Evolutionary conservation across 352 stramenopile species (phyloP), one percentile per base, ranked within the genome.

Genomic region (Pilasporangium apinafurcum): DNA sequence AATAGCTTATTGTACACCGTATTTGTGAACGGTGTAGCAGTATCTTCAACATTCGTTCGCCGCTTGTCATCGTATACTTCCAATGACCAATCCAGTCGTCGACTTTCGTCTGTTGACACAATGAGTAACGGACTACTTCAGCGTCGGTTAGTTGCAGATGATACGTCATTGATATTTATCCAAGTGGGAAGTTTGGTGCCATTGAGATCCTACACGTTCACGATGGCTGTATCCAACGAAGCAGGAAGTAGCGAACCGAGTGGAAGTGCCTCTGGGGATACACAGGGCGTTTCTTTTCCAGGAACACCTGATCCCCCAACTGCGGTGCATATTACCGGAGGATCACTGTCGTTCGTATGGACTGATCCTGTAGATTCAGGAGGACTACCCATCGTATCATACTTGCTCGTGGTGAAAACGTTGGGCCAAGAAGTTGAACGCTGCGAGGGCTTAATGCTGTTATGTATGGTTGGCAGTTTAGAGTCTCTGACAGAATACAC

Each of bases 361-460:
- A 34, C 20, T 0, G 62, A 79, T 24, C 69, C 73, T 0, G 52
- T 86, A 1, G 73, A 86, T 25, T 76, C 59, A 0, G 73, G 73
- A 8, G 73, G 73, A 8, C 29, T 64, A 8, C 57, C 69, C 1
- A 43, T 86, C n/a, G 66, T 48, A 10, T 70, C 56, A 0, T 83
- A 78, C 30, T 21, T 24, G 7, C 44, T 86, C 2, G 41, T 42
- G 13, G 59, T 80, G 16, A 55, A 24, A 6, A 39, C 42, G 5
- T 33, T 39, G 2, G 44, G 25, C 2, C n/a, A 9, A 0, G 44
- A 73, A 31, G 50, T 74, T 2, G 53, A 44, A 9, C 51, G 12
- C 2, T 86, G 73, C 20, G 44, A 68, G 20, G 73, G 69, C 1
- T 59, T 86, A 26, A 49, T 76, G 9, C 48, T 66, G 21, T 53